Conservation (phyloP, 2,329 filamentous ascomycete genomes). For the Hypoxylon sp. region DNA sequence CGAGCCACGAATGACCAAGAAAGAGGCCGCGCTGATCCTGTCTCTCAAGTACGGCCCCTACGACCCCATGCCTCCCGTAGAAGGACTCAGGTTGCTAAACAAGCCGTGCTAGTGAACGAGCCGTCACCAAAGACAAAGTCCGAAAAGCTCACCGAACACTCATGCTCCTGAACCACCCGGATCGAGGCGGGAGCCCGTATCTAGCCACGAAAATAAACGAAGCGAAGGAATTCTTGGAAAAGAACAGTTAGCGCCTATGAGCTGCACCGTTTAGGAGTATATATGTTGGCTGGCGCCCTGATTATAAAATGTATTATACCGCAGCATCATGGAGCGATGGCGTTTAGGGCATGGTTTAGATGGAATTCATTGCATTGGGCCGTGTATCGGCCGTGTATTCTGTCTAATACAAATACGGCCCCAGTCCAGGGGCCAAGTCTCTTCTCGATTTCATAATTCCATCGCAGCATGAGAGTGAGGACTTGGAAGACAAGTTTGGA, state of each 20-base stretch:
- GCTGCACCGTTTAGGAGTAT: neutral
- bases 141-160: conserved; percentile 95
- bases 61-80: conserved; percentile 34
- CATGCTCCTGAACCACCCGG: conserved; percentile 98
- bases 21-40: conserved; percentile 91
- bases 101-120: conserved; percentile 76
- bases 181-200: conserved; percentile 96
- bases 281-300: neutral
- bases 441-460: conserved; percentile 39
- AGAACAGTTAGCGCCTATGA: conserved; percentile 60
- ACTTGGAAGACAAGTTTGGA: neutral
- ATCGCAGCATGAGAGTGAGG: conserved; percentile 5
- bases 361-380: conserved; percentile 32
- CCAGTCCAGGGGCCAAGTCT: conserved; percentile 36
- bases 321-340: conserved; percentile 50
- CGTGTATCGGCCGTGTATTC: conserved; percentile 18
- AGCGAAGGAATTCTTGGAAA: conserved; percentile 96
- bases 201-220: conserved; percentile 98
- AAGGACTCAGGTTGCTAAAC: conserved; percentile 20
- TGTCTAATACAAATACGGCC: conserved; percentile 29
- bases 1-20: conserved; percentile 91
- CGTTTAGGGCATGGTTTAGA: conserved; percentile 48
- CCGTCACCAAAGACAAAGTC: conserved; percentile 90
- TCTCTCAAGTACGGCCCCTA: conserved; percentile 83
- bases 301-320: conserved; percentile 44